These are phyloP conservation scores for Colletotrichum orbiculare DNA, from an alignment of 2,329 filamentous ascomycete species.

Conservation along the genomic window DNA sequence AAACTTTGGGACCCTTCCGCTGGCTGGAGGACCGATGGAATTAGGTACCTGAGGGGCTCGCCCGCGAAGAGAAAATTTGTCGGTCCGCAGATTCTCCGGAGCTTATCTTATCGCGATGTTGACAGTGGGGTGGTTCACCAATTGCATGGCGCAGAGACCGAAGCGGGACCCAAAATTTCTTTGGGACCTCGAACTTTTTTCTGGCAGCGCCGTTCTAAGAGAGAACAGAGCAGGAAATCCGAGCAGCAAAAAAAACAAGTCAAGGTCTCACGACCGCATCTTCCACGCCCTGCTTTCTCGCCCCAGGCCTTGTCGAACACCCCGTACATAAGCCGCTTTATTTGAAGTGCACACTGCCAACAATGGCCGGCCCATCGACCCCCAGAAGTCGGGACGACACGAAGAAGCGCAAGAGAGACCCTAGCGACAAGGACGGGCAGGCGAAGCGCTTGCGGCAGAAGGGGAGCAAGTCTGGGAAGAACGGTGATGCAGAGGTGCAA, in stretches of 20 bases:
- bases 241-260: conserved; percentile 17
- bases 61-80: conserved; percentile 32
- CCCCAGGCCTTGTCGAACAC: not conserved
- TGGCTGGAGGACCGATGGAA: not conserved
- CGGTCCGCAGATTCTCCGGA: conserved; percentile 31
- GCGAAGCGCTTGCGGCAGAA: conserved; percentile 50
- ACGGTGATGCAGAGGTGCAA: conserved; percentile 21
- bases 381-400: conserved; percentile 48
- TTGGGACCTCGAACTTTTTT: conserved; percentile 38
- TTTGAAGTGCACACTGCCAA: conserved; percentile 32
- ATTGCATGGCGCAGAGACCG: conserved; percentile 31
- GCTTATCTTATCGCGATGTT: conserved; percentile 36
- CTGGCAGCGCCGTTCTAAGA: conserved; percentile 23
- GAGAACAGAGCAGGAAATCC: conserved; percentile 29
- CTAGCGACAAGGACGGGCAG: conserved; percentile 52
- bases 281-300: not conserved
- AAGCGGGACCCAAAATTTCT: conserved; percentile 38
- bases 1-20: conserved; percentile 11
- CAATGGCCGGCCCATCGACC: conserved; percentile 49
- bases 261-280: conserved; percentile 19
- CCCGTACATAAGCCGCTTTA: not conserved
- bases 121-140: conserved; percentile 28
- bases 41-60: not conserved
- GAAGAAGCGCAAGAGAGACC: conserved; percentile 61
- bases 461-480: conserved; percentile 35